These are phyloP conservation scores for Aspergillus leporis DNA, from an alignment of 495 filamentous ascomycete genomes.

Conservation along the genomic window DNA sequence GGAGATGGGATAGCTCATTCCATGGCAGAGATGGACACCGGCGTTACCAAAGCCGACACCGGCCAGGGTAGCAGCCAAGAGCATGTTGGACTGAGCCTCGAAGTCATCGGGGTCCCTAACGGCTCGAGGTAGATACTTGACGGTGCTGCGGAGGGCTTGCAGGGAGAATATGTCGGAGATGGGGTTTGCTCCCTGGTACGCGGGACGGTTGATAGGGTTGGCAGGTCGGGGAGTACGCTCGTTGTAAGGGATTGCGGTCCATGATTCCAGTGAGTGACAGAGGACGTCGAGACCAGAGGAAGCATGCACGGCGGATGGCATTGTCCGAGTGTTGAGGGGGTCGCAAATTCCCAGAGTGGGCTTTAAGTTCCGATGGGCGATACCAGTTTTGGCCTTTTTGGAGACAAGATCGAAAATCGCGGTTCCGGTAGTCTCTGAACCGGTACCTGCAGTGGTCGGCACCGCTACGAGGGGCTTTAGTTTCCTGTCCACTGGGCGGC, in stretches of 20 bases:
- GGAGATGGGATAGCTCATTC: conserved; percentile 95
- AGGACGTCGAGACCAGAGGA: conserved; percentile 90
- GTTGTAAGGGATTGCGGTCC: conserved; percentile 93
- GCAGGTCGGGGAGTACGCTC: conserved; percentile 78
- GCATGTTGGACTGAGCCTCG: conserved; percentile 92
- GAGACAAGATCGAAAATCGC: conserved; percentile 95
- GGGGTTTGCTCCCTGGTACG: conserved; percentile 96
- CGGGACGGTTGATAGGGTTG: conserved; percentile 88
- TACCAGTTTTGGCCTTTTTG: conserved; percentile 88
- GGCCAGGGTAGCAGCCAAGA: conserved; percentile 89
- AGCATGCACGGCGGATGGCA: conserved; percentile 90
- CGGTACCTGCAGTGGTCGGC: conserved; percentile 93
- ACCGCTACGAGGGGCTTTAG: conserved; percentile 86
- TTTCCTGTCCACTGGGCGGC: conserved; percentile 75
- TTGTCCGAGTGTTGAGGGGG: conserved; percentile 89
- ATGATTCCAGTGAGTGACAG: conserved; percentile 90
- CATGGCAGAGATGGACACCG: conserved; percentile 95
- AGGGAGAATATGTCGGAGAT: conserved; percentile 96
- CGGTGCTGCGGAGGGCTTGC: conserved; percentile 72
- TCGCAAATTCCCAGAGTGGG: conserved; percentile 96
- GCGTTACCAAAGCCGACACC: conserved; percentile 98
- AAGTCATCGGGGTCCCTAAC: conserved; percentile 83
- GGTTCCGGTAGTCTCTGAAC: conserved; percentile 93
- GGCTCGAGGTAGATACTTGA: conserved; percentile 88
- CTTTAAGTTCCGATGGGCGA: conserved; percentile 92